Conservation (phyloP, 495 filamentous ascomycete genomes). For the Trichoderma parareesei region DNA sequence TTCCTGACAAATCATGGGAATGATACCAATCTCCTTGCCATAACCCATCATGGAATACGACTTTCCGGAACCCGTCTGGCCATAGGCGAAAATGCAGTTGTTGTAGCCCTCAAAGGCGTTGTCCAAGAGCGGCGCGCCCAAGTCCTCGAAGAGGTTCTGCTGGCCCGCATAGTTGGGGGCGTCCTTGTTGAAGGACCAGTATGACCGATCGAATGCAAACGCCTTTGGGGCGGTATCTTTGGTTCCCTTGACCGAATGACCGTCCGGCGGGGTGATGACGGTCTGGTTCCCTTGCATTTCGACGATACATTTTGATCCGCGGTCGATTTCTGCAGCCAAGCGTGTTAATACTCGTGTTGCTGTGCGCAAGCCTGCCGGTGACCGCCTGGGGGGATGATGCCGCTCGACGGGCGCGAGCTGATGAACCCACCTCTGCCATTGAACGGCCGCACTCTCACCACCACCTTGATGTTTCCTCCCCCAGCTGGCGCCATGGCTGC, state of each 20-base stretch:
- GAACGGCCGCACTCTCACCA: constrained; percentile 89
- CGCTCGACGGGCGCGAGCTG: constrained; percentile 9
- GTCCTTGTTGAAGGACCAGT: constrained; percentile 90
- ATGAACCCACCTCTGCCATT: constrained; percentile 74
- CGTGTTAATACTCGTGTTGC: neutral
- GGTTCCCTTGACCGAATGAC: constrained; percentile 48
- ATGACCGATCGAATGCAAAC: constrained; percentile 94
- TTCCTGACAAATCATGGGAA: constrained; percentile 93
- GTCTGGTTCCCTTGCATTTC: constrained; percentile 93
- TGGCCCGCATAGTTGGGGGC: constrained; percentile 84
- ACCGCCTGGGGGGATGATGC: constrained; percentile 14
- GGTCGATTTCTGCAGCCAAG: constrained; percentile 61
- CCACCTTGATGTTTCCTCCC: constrained; percentile 99
- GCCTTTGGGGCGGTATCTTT: constrained; percentile 69
- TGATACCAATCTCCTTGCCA: constrained; percentile 91
- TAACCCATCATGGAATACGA: constrained; percentile 99
- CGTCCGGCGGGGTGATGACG: constrained; percentile 65
- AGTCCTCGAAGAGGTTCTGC: constrained; percentile 75
- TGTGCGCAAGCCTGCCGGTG: neutral
- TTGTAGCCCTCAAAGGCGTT: constrained; percentile 99
- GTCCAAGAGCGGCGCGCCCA: constrained; percentile 86
- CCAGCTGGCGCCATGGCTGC: constrained; percentile 62
- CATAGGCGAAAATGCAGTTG: constrained; percentile 99
- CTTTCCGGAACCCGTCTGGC: constrained; percentile 97
- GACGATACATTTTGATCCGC: constrained; percentile 93